A percentile compares a stretch with the other conserved stretches of the same genome.
These are phyloP conservation scores for Tricladium varicosporioides DNA, from an alignment of 2,329 filamentous ascomycete genomes.

Conservation along the genomic window DNA sequence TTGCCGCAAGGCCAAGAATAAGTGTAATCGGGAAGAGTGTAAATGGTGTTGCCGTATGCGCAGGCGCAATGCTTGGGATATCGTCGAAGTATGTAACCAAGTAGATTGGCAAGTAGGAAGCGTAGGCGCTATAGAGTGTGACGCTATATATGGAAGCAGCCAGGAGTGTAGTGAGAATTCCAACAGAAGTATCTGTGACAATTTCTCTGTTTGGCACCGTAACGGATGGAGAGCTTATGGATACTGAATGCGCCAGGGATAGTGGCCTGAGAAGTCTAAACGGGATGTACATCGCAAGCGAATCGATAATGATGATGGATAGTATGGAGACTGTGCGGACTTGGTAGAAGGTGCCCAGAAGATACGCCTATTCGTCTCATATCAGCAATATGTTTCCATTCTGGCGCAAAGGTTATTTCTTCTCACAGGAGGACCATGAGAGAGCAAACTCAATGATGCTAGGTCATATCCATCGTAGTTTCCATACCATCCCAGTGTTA, in stretches of 20 bases:
- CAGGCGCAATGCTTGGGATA: conserved; percentile 66
- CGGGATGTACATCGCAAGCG: conserved; percentile 67
- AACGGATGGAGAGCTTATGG: conserved; percentile 37
- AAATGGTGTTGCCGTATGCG: conserved; percentile 61
- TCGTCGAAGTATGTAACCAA: conserved; percentile 75
- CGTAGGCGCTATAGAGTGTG: conserved; percentile 66
- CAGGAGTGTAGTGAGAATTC: conserved; percentile 63
- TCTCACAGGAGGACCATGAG: conserved; percentile 69
- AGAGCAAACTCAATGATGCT: conserved; percentile 63
- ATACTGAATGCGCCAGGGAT: conserved; percentile 59
- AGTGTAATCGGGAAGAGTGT: conserved; percentile 57
- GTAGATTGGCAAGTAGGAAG: conserved; percentile 66
- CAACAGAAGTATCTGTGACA: conserved; percentile 59
- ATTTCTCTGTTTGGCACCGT: conserved; percentile 61
- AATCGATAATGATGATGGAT: conserved; percentile 64
- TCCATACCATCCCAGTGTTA: conserved; percentile 71
- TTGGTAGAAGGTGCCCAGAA: conserved; percentile 75
- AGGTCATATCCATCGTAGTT: conserved; percentile 73
- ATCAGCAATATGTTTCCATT: background rate
- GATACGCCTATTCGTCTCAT: conserved; percentile 55
- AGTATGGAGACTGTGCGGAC: conserved; percentile 61
- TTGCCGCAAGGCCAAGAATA: conserved; percentile 66
- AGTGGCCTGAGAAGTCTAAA: conserved; percentile 72
- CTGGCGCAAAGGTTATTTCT: background rate
- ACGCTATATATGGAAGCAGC: conserved; percentile 73